Percentiles rank a stretch among this genome's conserved stretches.
phyloP scores from a whole-genome alignment of 1,284 basidiomycete species.

The Naganishia cerealis region DNA sequence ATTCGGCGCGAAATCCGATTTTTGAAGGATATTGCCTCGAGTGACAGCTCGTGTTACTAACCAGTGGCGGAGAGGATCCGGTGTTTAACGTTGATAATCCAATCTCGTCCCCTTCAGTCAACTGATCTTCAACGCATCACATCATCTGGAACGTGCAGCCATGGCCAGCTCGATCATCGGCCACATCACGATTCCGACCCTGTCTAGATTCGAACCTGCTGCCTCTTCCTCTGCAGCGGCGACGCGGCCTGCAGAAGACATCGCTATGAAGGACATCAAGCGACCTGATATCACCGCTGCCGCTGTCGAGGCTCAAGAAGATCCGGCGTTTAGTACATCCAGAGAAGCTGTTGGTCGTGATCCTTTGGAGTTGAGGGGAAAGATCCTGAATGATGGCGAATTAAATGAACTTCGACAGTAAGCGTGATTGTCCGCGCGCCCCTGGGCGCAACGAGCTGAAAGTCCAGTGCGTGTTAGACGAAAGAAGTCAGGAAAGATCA shows the following conservation, averaged over 20 bases:
- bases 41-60: no score
- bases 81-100: no score
- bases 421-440: constrained; percentile 32
- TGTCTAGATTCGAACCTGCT: constrained; percentile 6
- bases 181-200: constrained; percentile 7
- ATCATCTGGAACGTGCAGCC: no score
- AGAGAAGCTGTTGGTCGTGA: constrained; percentile 53
- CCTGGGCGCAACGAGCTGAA: neutral
- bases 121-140: no score
- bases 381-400: constrained; percentile 51
- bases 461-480: constrained; percentile 28
- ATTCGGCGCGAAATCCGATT: no score
- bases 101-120: no score
- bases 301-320: constrained; percentile 27
- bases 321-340: constrained; percentile 28
- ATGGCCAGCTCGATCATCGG: constrained; percentile 17
- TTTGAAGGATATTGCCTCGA: no score
- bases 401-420: constrained; percentile 49
- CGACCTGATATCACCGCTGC: neutral
- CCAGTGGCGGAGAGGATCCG: no score
- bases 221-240: neutral
- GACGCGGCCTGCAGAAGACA: neutral
- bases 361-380: constrained; percentile 53
- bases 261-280: constrained; percentile 16
- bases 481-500: constrained; percentile 44